These are phyloP conservation scores for Paspalum notatum DNA, from an alignment of 176 grass and related monocot genomes.

Conservation along the genomic window DNA sequence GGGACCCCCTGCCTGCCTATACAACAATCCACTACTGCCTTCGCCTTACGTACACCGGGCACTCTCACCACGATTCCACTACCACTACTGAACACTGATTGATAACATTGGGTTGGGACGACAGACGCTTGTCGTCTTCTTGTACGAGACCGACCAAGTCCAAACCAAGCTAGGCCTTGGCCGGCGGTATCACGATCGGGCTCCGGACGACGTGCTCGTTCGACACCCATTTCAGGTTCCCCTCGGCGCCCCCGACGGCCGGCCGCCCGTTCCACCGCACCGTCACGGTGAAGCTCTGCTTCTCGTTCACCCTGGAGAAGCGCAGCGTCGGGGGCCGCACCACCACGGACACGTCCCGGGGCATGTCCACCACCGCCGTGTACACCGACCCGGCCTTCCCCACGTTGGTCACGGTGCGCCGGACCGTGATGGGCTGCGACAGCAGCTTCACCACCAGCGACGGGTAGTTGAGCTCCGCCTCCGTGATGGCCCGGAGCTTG, in stretches of 20 bases:
- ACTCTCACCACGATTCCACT: not conserved
- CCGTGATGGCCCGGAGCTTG: constrained; percentile 41
- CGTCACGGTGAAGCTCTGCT: constrained; percentile 64
- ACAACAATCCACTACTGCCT: constrained; percentile 39
- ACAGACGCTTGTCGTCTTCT: no score
- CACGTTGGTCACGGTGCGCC: constrained; percentile 69
- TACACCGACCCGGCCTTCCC: constrained; percentile 51
- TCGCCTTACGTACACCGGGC: constrained; percentile 20
- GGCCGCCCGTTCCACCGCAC: constrained; percentile 59
- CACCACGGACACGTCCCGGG: constrained; percentile 48
- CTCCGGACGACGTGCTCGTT: constrained; percentile 54
- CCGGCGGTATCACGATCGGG: constrained; percentile 64
- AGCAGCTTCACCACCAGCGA: constrained; percentile 57
- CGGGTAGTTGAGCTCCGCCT: constrained; percentile 77
- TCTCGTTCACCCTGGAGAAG: constrained; percentile 57
- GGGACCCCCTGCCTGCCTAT: constrained; percentile 20
- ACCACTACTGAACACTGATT: not conserved
- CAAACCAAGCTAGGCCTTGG: constrained; percentile 27
- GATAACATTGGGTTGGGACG: no score
- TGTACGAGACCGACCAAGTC: no score
- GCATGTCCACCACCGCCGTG: constrained; percentile 57
- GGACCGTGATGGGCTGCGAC: constrained; percentile 46
- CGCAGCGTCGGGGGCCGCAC: constrained; percentile 55
- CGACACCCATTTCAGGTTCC: constrained; percentile 67
- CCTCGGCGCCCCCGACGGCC: constrained; percentile 42